Percentiles rank a stretch among this genome's conserved stretches.
Conservation (phyloP, 2,329 filamentous ascomycete species). For the Coniochaeta sp. region DNA sequence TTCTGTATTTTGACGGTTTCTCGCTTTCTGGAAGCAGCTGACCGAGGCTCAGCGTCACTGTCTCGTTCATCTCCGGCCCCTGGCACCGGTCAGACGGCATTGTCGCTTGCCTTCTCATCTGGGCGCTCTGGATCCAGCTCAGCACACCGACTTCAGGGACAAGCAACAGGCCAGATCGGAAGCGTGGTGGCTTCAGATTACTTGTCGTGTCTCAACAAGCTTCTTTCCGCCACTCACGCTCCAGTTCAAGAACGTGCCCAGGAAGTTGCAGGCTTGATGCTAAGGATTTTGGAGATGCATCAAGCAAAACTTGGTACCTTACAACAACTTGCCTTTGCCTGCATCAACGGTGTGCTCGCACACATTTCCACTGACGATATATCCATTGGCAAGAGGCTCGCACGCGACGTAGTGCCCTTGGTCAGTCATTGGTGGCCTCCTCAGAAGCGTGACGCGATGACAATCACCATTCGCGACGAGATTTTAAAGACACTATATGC, state of each 20-base stretch:
- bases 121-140: conserved; percentile 18
- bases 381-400: conserved; percentile 49
- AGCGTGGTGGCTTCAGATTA: conserved; percentile 40
- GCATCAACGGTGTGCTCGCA: conserved; percentile 64
- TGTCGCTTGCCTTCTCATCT: conserved; percentile 20
- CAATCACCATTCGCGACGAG: conserved; percentile 63
- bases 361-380: conserved; percentile 62
- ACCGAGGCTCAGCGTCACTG: conserved; percentile 22
- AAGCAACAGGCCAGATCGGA: conserved; percentile 14
- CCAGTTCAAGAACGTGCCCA: conserved; percentile 51
- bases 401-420: conserved; percentile 58
- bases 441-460: conserved; percentile 53
- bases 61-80: conserved; percentile 41
- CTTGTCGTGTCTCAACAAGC: conserved; percentile 56
- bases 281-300: conserved; percentile 54
- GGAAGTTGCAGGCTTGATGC: conserved; percentile 45
- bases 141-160: conserved; percentile 13
- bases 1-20: conserved; percentile 64
- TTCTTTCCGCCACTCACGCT: conserved; percentile 60
- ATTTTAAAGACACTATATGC: conserved; percentile 66
- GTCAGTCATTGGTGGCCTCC: conserved; percentile 71
- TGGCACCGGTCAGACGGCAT: conserved; percentile 19
- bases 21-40: conserved; percentile 35
- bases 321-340: conserved; percentile 67
- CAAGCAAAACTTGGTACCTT: conserved; percentile 51